Conservation (phyloP, 768 basidiomycete species). For the Lanmaoa rubissima region DNA sequence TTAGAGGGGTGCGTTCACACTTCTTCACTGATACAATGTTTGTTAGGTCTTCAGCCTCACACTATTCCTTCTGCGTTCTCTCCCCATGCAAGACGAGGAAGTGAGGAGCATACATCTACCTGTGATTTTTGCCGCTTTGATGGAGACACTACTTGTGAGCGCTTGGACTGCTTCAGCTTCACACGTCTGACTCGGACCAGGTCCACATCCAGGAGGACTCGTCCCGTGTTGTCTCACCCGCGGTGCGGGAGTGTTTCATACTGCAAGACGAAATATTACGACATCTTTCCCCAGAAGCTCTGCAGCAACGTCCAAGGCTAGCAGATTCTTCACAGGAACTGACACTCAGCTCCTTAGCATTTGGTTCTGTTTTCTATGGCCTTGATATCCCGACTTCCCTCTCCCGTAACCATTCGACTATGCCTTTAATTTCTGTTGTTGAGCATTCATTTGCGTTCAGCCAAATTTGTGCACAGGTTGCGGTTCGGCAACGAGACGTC, state of each 20-base stretch:
- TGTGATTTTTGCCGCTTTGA: conserved; percentile 65
- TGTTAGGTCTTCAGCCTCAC: conserved; percentile 64
- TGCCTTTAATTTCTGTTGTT: conserved; percentile 59
- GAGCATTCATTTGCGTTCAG: conserved; percentile 52
- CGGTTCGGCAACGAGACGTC: conserved; percentile 34
- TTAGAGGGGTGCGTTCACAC: background rate
- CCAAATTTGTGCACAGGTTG: conserved; percentile 40
- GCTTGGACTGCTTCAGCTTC: background rate
- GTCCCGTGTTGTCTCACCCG: conserved; percentile 33
- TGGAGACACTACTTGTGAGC: conserved; percentile 64
- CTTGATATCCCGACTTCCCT: conserved; percentile 34
- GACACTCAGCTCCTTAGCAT: conserved; percentile 45
- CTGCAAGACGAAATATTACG: conserved; percentile 54
- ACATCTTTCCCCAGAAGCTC: conserved; percentile 47
- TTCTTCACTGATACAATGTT: conserved; percentile 4
- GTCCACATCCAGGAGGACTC: conserved; percentile 37
- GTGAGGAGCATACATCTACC: conserved; percentile 79
- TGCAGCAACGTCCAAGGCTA: conserved; percentile 51
- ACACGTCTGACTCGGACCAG: conserved; percentile 24
- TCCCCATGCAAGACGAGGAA: conserved; percentile 85
- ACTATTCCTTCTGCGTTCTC: conserved; percentile 68
- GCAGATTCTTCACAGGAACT: conserved; percentile 35
- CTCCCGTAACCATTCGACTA: conserved; percentile 25
- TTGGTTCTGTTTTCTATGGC: conserved; percentile 63
- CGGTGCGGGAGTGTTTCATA: conserved; percentile 42